phyloP scores from a whole-genome alignment of 1,284 basidiomycete species.

The Ustilago loliicola region DNA sequence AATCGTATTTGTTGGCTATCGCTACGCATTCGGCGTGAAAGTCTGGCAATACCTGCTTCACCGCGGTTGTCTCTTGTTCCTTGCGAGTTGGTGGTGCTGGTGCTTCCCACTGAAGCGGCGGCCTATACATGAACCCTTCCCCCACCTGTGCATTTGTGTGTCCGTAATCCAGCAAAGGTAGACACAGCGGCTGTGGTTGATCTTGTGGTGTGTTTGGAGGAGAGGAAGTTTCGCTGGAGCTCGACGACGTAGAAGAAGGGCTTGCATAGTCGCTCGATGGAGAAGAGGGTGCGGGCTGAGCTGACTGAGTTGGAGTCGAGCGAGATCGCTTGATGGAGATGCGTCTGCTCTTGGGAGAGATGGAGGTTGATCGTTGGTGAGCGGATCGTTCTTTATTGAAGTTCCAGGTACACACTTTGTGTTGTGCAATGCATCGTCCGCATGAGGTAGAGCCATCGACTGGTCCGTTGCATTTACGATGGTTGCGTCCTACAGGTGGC shows the following conservation, averaged over 20 bases:
- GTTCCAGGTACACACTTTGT: constrained; percentile 33
- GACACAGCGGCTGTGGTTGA: background rate
- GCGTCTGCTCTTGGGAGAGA: constrained; percentile 6
- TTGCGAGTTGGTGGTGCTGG: background rate
- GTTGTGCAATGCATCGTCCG: constrained; percentile 16
- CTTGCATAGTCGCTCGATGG: background rate
- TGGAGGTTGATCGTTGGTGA: constrained; percentile 9
- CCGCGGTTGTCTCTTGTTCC: background rate
- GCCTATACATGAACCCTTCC: background rate
- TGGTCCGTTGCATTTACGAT: constrained; percentile 43
- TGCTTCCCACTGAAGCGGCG: background rate
- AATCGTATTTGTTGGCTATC: constrained; percentile 24
- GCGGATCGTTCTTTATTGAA: background rate
- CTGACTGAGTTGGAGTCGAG: background rate
- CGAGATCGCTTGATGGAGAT: constrained; percentile 13
- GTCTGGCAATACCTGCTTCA: background rate
- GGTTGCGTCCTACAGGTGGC: constrained; percentile 18
- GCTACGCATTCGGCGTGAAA: constrained; percentile 16
- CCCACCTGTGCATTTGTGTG: background rate
- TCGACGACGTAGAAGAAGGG: background rate
- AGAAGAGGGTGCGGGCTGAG: background rate
- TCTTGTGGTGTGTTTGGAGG: background rate
- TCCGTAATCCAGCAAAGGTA: background rate
- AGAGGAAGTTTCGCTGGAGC: background rate
- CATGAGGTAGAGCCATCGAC: constrained; percentile 15